Conservation (phyloP, 164 flowering plant species). For the Aristolochia contorta region DNA sequence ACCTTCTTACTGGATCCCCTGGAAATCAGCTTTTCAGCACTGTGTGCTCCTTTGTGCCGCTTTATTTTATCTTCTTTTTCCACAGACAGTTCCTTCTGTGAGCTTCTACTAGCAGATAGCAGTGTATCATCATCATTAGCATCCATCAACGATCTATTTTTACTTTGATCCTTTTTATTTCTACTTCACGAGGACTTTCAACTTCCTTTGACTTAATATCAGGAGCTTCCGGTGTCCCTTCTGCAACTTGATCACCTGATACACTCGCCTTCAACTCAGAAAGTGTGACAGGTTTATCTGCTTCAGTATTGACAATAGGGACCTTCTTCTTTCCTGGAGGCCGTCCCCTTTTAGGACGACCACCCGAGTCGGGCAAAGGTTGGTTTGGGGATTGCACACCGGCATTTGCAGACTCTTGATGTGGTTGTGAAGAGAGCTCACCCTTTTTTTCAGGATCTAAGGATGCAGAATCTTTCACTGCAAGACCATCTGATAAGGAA, state of each 20-base stretch:
- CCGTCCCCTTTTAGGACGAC: conserved; percentile 23
- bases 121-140: not conserved
- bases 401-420: conserved; percentile 16
- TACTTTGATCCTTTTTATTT: conserved; percentile 13
- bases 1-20: conserved; percentile 15
- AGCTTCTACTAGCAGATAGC: not conserved
- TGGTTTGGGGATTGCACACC: conserved; percentile 22
- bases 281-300: conserved; percentile 9
- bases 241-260: conserved; percentile 11
- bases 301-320: conserved; percentile 6
- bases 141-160: not conserved
- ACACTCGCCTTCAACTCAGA: conserved; percentile 7
- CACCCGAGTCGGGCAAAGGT: conserved; percentile 20
- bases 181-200: conserved; percentile 27
- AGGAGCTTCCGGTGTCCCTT: conserved; percentile 17
- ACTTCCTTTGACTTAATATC: conserved; percentile 23
- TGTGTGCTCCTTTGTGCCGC: conserved; percentile 21
- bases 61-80: conserved; percentile 24
- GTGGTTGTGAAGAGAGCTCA: conserved; percentile 10
- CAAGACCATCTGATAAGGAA: conserved; percentile 22
- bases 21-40: conserved; percentile 17
- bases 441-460: conserved; percentile 23
- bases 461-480: conserved; percentile 16
- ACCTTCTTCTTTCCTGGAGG: conserved; percentile 26
- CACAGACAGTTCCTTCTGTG: conserved; percentile 10